Percentiles rank a stretch among this genome's conserved stretches.
phyloP scores from a whole-genome alignment of 495 filamentous ascomycete species.

The Daldinia vernicosa region DNA sequence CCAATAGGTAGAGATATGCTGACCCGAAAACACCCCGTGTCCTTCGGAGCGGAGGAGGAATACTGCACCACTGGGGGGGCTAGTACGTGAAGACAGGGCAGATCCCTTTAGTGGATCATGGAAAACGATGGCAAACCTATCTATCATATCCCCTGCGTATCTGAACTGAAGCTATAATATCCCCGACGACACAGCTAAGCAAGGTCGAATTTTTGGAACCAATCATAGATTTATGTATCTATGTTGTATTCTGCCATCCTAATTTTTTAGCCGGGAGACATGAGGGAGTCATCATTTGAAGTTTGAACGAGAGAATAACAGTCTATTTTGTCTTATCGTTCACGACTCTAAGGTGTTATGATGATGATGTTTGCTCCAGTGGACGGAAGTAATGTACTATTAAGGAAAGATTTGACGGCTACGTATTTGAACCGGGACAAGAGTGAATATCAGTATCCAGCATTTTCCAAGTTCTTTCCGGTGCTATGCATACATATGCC shows the following conservation, averaged over 20 bases:
- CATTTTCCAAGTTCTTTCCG: constrained; percentile 9
- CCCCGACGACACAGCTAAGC: constrained; percentile 27
- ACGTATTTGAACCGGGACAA: constrained; percentile 35
- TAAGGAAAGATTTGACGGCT: constrained; percentile 38
- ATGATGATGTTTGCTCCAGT: constrained; percentile 35
- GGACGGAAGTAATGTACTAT: constrained; percentile 43
- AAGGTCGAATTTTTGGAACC: constrained; percentile 39
- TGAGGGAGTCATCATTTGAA: constrained; percentile 35
- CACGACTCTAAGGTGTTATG: constrained; percentile 37
- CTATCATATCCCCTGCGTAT: constrained; percentile 38
- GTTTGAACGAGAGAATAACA: constrained; percentile 39
- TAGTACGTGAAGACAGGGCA: constrained; percentile 9
- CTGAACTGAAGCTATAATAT: constrained; percentile 21
- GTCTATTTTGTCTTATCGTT: constrained; percentile 44
- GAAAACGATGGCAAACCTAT: constrained; percentile 6
- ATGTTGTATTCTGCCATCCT: constrained; percentile 27
- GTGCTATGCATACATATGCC: neutral
- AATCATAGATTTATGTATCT: constrained; percentile 49
- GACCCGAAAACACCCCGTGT: neutral
- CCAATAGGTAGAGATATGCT: constrained; percentile 16
- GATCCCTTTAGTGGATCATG: constrained; percentile 6
- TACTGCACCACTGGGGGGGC: constrained; percentile 13
- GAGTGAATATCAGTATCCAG: constrained; percentile 32
- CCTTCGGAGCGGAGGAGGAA: constrained; percentile 10
- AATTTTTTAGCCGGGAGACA: constrained; percentile 30